These are phyloP conservation scores for Eucalyptus dawsonii DNA, from an alignment of 345 rosid genomes.

Conservation along the genomic window DNA sequence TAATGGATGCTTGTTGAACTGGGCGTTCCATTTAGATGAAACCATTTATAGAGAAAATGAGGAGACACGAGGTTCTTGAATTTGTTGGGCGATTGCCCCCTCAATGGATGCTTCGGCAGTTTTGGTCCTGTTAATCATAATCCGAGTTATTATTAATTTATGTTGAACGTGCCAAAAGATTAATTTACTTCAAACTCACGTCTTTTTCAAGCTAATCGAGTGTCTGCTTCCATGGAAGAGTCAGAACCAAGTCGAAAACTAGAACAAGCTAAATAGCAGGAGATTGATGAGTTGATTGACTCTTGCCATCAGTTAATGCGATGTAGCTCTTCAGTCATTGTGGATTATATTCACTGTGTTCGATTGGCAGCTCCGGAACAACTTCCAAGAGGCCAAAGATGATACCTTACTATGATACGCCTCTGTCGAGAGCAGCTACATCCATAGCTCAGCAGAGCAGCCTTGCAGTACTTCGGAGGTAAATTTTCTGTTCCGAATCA, in stretches of 20 bases:
- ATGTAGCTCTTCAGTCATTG: neutral
- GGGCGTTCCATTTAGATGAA: neutral
- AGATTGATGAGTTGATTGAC: neutral
- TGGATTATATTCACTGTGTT: neutral
- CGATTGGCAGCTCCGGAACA: conserved; percentile 17
- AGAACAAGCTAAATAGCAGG: neutral
- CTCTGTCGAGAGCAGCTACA: conserved; percentile 28
- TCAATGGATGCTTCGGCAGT: neutral
- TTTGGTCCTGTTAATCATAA: neutral
- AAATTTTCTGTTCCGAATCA: neutral
- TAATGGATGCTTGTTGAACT: neutral
- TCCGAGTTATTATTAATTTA: neutral
- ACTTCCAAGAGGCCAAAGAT: conserved; percentile 31
- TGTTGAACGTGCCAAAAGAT: neutral
- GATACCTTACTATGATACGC: conserved; percentile 29
- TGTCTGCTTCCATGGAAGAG: neutral
- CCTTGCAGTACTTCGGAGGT: conserved; percentile 15
- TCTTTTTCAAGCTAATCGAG: neutral
- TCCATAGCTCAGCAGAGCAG: conserved; percentile 25
- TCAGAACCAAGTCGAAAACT: neutral
- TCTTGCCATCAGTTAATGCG: neutral
- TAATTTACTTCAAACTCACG: neutral
- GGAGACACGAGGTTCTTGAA: neutral
- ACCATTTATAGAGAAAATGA: neutral
- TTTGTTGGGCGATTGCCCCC: neutral